A percentile compares a stretch with the other conserved stretches of the same genome.
These are phyloP conservation scores for Aureobasidium sp. DNA, from an alignment of 2,329 filamentous ascomycete species.

Conservation along the genomic window DNA sequence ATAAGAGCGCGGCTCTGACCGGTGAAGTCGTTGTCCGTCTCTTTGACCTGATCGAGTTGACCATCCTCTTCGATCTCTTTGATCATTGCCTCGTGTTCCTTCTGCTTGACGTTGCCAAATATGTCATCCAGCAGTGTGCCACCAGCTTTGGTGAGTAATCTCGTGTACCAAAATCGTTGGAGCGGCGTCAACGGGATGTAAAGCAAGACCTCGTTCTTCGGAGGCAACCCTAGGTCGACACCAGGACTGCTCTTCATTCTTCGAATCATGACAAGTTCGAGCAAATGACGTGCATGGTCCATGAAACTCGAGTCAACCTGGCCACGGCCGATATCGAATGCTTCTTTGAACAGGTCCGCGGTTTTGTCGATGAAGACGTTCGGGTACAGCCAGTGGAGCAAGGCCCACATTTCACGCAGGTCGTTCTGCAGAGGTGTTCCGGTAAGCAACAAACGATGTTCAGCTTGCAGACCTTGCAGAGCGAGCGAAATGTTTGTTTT, in stretches of 20 bases:
- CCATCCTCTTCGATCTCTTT: constrained; percentile 29
- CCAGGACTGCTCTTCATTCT: constrained; percentile 48
- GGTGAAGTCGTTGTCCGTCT: constrained; percentile 33
- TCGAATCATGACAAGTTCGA: constrained; percentile 51
- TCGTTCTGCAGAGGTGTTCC: constrained; percentile 53
- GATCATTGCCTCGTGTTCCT: constrained; percentile 32
- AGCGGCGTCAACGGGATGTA: constrained; percentile 50
- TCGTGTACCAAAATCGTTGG: constrained; percentile 50
- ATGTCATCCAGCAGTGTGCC: constrained; percentile 43
- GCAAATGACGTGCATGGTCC: constrained; percentile 41
- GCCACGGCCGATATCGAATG: constrained; percentile 48
- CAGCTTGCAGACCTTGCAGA: constrained; percentile 36
- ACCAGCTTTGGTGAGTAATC: constrained; percentile 47
- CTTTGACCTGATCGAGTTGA: constrained; percentile 19
- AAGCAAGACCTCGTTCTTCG: constrained; percentile 48
- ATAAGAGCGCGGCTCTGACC: constrained; percentile 37
- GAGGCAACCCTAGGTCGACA: constrained; percentile 47
- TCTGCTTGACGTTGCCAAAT: constrained; percentile 40
- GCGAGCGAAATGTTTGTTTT: constrained; percentile 34
- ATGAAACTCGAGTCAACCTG: constrained; percentile 46
- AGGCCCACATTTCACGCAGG: constrained; percentile 47
- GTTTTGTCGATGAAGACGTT: constrained; percentile 48
- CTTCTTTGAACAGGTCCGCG: constrained; percentile 42
- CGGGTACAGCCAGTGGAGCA: constrained; percentile 49
- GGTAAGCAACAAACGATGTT: constrained; percentile 43